Base-by-base conservation (phyloP, 1,284 basidiomycete species). In the Rhodotorula sp. region DNA sequence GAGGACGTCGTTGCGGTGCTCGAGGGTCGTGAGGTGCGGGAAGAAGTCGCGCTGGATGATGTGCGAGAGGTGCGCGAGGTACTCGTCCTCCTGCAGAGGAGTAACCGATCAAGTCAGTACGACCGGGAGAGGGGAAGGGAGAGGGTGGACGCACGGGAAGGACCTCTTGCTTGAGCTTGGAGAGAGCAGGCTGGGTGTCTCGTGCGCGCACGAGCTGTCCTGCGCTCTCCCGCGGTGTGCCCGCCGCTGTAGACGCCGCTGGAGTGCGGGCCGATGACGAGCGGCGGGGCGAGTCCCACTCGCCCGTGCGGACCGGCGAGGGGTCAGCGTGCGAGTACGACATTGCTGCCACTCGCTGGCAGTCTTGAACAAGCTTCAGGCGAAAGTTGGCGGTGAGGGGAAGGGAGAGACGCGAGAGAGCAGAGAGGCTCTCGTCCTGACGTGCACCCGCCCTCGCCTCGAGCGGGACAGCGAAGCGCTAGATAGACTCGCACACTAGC, bases 41-140 rank as follows among this genome's bases (percentile, higher is more conserved):
- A 98, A 99, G 85, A 98, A 99, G 83, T 98, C 95, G 64, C 97
- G 89, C 61, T 92, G 90, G 80, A 99, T 97, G 80, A 99, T 97
- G 62, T 89, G 87, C 4, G 92, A 93, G n/a, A 99, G 86, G 1
- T 91, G 91, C 64, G 87, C 88, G 1, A 93, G 95, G 81, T 99
- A 99, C 79, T 93, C 92, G 77, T 98, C 94, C 84, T 99, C 96
- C 74, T 75, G 67, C 55, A 7, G 13, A 7, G 69, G 67, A 46
- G 17, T 8, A 2, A 16, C 21, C 5, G 14, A 45, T 46, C 42
- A 25, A 21, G 52, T 56, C 53, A 45, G 52, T 4, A n/a, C 16
- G 14, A 7, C 16, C 17, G 14, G 27, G 17, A 7, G 5, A 16
- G 46, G 7, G 9, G 23, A 34, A 17, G 45, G 42, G 50, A n/a